phyloP scores from a whole-genome alignment of 306 rosid species.

The Gleditsia sinensis region DNA sequence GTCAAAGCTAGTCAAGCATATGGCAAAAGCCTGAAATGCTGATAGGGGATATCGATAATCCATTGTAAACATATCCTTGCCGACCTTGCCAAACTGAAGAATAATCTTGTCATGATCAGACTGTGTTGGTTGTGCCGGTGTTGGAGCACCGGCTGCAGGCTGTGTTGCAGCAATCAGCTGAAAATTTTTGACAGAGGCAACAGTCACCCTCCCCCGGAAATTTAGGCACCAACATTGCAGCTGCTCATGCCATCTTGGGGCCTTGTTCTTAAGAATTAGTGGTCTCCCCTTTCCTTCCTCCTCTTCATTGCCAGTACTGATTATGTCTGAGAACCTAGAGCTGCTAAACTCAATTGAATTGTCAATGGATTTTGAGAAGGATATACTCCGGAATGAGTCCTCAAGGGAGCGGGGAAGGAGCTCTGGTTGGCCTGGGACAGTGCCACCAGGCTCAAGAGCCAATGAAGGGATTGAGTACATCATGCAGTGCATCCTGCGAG shows the following conservation, averaged over 20 bases:
- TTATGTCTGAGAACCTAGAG: conserved; percentile 80
- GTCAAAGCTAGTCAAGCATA: conserved; percentile 98
- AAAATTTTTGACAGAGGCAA: conserved; percentile 95
- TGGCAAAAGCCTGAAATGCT: conserved; percentile 98
- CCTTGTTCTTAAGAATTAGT: conserved; percentile 84
- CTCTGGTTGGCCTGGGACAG: conserved; percentile 90
- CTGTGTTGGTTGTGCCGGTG: conserved; percentile 63
- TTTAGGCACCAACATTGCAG: conserved; percentile 98
- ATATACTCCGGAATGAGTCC: conserved; percentile 89
- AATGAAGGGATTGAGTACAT: conserved; percentile 84
- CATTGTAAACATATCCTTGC: conserved; percentile 98
- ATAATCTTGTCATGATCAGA: conserved; percentile 95
- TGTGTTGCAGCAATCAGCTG: conserved; percentile 83
- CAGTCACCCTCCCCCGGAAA: conserved; percentile 93
- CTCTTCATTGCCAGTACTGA: conserved; percentile 53
- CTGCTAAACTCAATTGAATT: conserved; percentile 83
- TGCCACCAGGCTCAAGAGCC: conserved; percentile 71
- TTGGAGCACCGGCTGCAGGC: conserved; percentile 50
- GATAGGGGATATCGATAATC: conserved; percentile 94
- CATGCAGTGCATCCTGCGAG: conserved; percentile 90
- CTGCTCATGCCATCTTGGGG: conserved; percentile 99
- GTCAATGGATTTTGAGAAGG: conserved; percentile 81
- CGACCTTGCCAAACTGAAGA: conserved; percentile 97
- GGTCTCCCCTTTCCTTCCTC: conserved; percentile 73
- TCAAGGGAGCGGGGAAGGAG: conserved; percentile 76